These are phyloP conservation scores for Phaeosphaeria sp. DNA, from an alignment of 2,329 filamentous ascomycete genomes.

Conservation along the genomic window DNA sequence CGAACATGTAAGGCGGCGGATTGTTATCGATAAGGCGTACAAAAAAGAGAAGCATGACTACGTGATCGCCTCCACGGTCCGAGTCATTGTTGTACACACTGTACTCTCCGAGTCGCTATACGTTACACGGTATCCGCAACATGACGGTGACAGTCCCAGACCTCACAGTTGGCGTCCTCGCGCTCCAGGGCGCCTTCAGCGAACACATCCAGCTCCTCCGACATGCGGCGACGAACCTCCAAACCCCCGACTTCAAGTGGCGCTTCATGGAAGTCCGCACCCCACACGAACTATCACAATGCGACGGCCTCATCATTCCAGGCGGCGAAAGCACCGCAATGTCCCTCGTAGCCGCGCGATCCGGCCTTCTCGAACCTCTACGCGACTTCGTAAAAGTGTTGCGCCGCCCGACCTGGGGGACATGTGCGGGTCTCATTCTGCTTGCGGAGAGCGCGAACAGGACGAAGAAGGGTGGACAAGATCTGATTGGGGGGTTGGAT, in stretches of 20 bases:
- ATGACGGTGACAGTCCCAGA: constrained; percentile 38
- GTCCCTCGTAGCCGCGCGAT: constrained; percentile 82
- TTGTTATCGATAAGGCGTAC: constrained; percentile 21
- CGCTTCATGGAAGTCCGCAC: constrained; percentile 82
- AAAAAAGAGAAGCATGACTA: constrained; percentile 1
- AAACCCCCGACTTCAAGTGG: constrained; percentile 52
- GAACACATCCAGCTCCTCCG: constrained; percentile 83
- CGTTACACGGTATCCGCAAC: neutral
- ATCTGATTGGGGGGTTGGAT: constrained; percentile 88
- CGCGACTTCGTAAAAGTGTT: constrained; percentile 87
- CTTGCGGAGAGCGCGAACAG: constrained; percentile 87
- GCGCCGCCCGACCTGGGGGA: constrained; percentile 90
- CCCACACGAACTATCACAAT: constrained; percentile 70
- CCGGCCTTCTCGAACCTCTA: constrained; percentile 81
- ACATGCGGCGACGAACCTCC: constrained; percentile 66
- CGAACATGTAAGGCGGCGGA: too few relatives aligned
- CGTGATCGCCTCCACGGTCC: neutral
- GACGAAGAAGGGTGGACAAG: constrained; percentile 89
- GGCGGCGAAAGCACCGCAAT: constrained; percentile 96
- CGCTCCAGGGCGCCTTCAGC: constrained; percentile 90
- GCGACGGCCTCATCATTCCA: constrained; percentile 86
- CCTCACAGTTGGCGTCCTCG: constrained; percentile 67
- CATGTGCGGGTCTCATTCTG: constrained; percentile 92
- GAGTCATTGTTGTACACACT: neutral
- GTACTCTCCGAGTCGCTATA: neutral